Percentiles rank a stretch among this genome's conserved stretches.
These are phyloP conservation scores for Trichoderma orchidacearum DNA, from an alignment of 495 filamentous ascomycete genomes.

Conservation along the genomic window DNA sequence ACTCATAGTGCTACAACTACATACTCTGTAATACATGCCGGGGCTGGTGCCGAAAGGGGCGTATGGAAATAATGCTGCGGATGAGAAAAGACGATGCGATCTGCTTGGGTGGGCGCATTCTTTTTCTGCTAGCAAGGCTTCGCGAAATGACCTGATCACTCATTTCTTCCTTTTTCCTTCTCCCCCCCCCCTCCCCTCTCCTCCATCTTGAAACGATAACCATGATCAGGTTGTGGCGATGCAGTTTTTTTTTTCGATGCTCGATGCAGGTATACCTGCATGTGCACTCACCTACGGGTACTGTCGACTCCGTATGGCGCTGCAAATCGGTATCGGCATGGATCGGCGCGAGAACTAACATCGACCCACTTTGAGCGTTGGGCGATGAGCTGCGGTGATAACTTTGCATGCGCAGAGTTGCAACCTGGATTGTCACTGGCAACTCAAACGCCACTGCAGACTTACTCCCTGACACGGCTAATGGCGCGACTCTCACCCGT, in stretches of 20 bases:
- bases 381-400: background rate
- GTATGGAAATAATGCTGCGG: background rate
- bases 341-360: background rate
- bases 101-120: background rate
- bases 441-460: background rate
- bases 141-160: too few relatives aligned
- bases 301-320: background rate
- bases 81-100: background rate
- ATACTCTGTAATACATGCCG: background rate
- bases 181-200: background rate
- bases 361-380: background rate
- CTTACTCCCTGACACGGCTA: background rate
- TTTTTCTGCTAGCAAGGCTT: background rate
- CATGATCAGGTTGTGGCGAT: background rate
- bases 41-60: too few relatives aligned
- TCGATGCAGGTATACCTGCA: background rate
- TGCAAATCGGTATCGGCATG: background rate
- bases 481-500: background rate
- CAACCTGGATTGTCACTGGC: background rate
- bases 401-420: background rate
- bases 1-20: too few relatives aligned
- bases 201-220: background rate
- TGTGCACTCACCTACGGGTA: background rate
- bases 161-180: background rate
- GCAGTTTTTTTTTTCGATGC: background rate